Evolutionary conservation across 495 filamentous ascomycete species (phyloP).

Genomic region (Aspergillus avenaceus): DNA sequence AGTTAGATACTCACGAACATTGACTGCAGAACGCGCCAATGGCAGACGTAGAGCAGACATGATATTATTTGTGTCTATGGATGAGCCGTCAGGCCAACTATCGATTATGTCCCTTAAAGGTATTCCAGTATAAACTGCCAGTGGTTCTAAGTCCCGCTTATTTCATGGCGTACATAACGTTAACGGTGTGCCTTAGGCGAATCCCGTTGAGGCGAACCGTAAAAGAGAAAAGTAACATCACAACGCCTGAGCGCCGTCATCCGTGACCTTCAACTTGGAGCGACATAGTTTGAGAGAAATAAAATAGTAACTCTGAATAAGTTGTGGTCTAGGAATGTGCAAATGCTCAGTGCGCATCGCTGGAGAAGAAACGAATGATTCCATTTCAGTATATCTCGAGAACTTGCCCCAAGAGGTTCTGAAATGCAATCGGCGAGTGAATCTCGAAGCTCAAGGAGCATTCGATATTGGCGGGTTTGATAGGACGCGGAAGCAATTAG

Average conservation of each 20-base stretch:
- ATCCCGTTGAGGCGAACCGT: not conserved
- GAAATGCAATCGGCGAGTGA: too few species aligned
- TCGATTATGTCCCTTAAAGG: constrained; percentile 19
- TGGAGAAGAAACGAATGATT: constrained; percentile 2
- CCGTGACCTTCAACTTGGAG: not conserved
- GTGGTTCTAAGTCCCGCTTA: constrained; percentile 24
- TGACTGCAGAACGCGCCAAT: not conserved
- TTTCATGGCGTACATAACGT: constrained; percentile 17
- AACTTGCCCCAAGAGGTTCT: not conserved
- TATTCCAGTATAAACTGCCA: constrained; percentile 14
- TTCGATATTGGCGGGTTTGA: not conserved
- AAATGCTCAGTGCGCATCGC: not conserved
- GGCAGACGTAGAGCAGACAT: constrained; percentile 8
- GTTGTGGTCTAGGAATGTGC: not conserved
- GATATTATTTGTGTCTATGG: constrained; percentile 12
- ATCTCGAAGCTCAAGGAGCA: not conserved
- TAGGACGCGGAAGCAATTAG: not conserved
- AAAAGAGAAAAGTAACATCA: not conserved
- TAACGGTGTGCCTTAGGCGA: not conserved
- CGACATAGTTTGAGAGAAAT: not conserved
- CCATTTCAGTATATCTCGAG: not conserved
- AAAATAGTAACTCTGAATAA: not conserved
- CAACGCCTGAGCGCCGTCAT: constrained; percentile 10
- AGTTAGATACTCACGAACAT: not conserved
- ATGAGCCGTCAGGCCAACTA: constrained; percentile 10